These are phyloP conservation scores for Cercospora sojina DNA, from an alignment of 2,329 filamentous ascomycete species.

Conservation along the genomic window DNA sequence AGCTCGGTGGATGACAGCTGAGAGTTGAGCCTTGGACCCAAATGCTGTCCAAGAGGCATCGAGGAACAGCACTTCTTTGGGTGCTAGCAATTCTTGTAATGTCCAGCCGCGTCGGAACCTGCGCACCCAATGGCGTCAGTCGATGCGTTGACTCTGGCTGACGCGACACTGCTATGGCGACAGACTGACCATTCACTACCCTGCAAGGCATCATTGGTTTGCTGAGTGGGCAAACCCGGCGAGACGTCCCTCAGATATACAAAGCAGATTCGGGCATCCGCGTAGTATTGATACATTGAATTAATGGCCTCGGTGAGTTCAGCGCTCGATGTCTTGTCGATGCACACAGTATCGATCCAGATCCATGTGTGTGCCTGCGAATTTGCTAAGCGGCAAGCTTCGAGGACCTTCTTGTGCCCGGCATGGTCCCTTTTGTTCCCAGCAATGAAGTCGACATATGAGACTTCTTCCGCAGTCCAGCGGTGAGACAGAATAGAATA, in stretches of 20 bases:
- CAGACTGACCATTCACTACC: slow-evolving; percentile 11
- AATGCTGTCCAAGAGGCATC: slow-evolving; percentile 6
- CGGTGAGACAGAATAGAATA: slow-evolving; percentile 34
- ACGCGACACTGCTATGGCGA: neutral
- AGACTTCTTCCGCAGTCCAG: slow-evolving; percentile 26
- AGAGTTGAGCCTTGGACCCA: slow-evolving; percentile 5
- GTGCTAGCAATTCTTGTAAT: slow-evolving; percentile 11
- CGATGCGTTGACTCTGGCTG: neutral
- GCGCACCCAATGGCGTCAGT: neutral
- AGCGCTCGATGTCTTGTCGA: slow-evolving; percentile 41
- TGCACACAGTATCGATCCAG: slow-evolving; percentile 22
- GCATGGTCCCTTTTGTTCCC: neutral
- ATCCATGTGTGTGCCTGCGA: slow-evolving; percentile 21
- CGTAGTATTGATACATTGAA: slow-evolving; percentile 30
- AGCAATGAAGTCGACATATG: slow-evolving; percentile 22
- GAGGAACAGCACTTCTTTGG: slow-evolving; percentile 11
- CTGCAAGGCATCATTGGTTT: neutral
- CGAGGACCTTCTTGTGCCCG: slow-evolving; percentile 17
- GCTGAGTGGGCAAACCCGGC: neutral
- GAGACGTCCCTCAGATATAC: slow-evolving; percentile 13
- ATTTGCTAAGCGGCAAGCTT: slow-evolving; percentile 17
- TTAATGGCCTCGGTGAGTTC: slow-evolving; percentile 45
- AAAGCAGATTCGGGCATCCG: slow-evolving; percentile 6
- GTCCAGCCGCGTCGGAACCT: slow-evolving; percentile 9
- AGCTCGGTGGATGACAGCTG: slow-evolving; percentile 14